phyloP scores from a whole-genome alignment of 805 yeast species.

The Suhomyces emberorum region DNA sequence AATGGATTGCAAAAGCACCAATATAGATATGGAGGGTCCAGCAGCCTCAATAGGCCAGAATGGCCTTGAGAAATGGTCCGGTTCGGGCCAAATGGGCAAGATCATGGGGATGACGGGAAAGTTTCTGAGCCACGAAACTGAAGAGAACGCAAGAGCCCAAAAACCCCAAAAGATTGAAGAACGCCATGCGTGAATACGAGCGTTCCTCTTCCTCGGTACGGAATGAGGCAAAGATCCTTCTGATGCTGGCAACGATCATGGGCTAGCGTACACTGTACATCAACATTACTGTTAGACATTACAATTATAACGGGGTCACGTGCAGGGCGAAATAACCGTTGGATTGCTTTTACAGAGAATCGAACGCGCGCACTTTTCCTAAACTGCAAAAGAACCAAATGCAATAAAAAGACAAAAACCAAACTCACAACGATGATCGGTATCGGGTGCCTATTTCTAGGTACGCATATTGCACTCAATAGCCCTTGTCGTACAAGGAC shows the following conservation, averaged over 20 bases:
- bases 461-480: slow-evolving; percentile 63
- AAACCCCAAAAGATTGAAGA: slow-evolving; percentile 75
- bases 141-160: slow-evolving; percentile 77
- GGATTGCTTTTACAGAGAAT: no score
- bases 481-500: slow-evolving; percentile 40
- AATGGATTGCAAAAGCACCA: no score
- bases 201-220: slow-evolving; percentile 85
- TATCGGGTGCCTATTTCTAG: slow-evolving; percentile 49
- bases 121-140: slow-evolving; percentile 71
- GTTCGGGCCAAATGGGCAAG: slow-evolving; percentile 29
- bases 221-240: slow-evolving; percentile 77
- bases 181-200: slow-evolving; percentile 69
- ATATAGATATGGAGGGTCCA: no score
- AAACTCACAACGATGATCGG: slow-evolving; percentile 55
- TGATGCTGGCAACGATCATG: slow-evolving; percentile 71
- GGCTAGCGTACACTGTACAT: no score
- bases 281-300: no score
- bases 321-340: no score
- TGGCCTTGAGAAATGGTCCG: slow-evolving; percentile 23
- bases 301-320: no score
- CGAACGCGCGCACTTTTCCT: no score
- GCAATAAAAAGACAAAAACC: slow-evolving; percentile 20
- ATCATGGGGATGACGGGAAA: slow-evolving; percentile 31
- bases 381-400: no score
- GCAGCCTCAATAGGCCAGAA: slow-evolving; percentile 16